Conservation (phyloP, 1,139 yeast genomes). For the Neolecta irregularis region DNA sequence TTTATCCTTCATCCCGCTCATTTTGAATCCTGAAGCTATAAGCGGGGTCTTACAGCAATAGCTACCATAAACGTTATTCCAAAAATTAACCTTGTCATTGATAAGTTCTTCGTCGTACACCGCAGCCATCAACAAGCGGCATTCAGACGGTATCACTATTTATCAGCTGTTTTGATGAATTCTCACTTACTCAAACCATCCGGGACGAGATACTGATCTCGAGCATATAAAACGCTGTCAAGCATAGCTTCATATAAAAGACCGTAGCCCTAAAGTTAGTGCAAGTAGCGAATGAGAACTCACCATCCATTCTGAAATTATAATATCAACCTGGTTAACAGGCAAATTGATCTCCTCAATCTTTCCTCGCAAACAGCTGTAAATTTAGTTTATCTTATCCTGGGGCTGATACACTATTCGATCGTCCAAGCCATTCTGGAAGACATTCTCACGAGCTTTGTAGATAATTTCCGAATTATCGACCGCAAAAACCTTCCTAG, state of each 20-base stretch:
- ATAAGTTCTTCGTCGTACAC: constrained; percentile 40
- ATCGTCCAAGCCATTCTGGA: constrained; percentile 70
- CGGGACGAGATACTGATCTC: constrained; percentile 84
- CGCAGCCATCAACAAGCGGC: constrained; percentile 39
- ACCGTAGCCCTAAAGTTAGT: too few relatives aligned
- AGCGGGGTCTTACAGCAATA: too few relatives aligned
- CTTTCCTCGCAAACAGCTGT: constrained; percentile 83
- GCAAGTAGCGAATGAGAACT: too few relatives aligned
- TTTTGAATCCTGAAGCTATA: too few relatives aligned
- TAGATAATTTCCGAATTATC: constrained; percentile 95
- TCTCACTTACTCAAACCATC: too few relatives aligned
- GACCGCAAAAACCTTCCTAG: constrained; percentile 35
- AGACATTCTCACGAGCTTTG: constrained; percentile 78
- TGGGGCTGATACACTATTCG: constrained; percentile 81
- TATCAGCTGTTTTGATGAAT: too few relatives aligned
- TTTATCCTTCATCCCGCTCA: constrained; percentile 32
- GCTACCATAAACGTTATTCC: constrained; percentile 46
- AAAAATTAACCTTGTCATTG: constrained; percentile 39
- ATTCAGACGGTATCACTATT: constrained; percentile 40
- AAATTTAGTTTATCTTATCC: too few relatives aligned
- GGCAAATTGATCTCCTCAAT: constrained; percentile 88
- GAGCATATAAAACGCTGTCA: constrained; percentile 86
- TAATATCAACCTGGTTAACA: constrained; percentile 66
- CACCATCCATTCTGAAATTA: constrained; percentile 99
- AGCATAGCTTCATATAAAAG: constrained; percentile 92